Percentiles rank a stretch among this genome's conserved stretches.
phyloP scores from a whole-genome alignment of 2,329 filamentous ascomycete genomes.

The Nothophaeocryptopus gaeumannii region DNA sequence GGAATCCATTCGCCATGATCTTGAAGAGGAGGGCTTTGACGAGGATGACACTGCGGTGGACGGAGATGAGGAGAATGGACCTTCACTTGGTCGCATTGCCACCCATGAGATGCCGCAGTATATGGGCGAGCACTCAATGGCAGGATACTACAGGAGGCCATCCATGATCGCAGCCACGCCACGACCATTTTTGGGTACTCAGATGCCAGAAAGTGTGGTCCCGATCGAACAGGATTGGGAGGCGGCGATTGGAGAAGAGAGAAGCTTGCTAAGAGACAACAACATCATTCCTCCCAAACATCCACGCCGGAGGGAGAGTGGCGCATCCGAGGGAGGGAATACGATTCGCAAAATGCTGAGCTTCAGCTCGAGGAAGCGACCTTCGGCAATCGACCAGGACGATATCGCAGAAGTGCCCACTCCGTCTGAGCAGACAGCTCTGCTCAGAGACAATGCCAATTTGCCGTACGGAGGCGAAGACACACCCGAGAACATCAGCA shows the following conservation, averaged over 20 bases:
- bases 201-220: slow-evolving; percentile 43
- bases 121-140: slow-evolving; percentile 48
- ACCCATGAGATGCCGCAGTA: slow-evolving; percentile 12
- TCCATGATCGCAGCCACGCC: slow-evolving; percentile 71
- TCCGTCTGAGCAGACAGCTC: slow-evolving; percentile 49
- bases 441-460: slow-evolving; percentile 38
- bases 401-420: slow-evolving; percentile 16
- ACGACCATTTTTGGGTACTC: slow-evolving; percentile 66
- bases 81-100: slow-evolving; percentile 15
- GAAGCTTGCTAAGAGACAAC: slow-evolving; percentile 59
- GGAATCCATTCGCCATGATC: slow-evolving; percentile 33
- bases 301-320: slow-evolving; percentile 35
- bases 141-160: slow-evolving; percentile 70
- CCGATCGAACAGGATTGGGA: slow-evolving; percentile 51
- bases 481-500: slow-evolving; percentile 59
- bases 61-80: slow-evolving; percentile 12
- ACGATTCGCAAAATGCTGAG: slow-evolving; percentile 22
- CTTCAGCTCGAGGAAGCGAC: slow-evolving; percentile 30
- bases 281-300: slow-evolving; percentile 55
- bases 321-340: slow-evolving; percentile 11
- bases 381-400: slow-evolving; percentile 26
- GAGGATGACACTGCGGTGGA: slow-evolving; percentile 17
- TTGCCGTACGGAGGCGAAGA: slow-evolving; percentile 48
- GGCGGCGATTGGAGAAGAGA: slow-evolving; percentile 55
- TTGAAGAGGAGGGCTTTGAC: slow-evolving; percentile 29